Conservation (phyloP, 352 stramenopile genomes). For the Phytopythium vexans region DNA sequence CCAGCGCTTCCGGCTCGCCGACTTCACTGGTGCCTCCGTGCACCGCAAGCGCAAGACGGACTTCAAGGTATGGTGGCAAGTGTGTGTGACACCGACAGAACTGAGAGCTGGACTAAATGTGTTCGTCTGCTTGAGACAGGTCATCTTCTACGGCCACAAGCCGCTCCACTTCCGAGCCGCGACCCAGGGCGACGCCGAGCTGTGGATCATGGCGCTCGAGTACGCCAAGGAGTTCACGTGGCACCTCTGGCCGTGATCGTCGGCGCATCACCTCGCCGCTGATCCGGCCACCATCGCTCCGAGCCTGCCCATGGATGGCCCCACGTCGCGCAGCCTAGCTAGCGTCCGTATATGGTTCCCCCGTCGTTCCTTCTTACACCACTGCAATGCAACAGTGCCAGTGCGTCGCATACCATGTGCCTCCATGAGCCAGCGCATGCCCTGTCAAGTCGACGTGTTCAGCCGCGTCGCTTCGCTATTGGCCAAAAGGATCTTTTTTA, state of each 20-base stretch:
- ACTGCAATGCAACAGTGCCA: too few species aligned
- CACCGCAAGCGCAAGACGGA: slow-evolving; percentile 14
- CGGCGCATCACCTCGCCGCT: not conserved
- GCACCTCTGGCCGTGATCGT: slow-evolving; percentile 10
- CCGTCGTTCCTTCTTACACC: not conserved
- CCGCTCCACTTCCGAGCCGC: slow-evolving; percentile 18
- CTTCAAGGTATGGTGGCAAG: slow-evolving; percentile 14
- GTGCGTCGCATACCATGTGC: not conserved
- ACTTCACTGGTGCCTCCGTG: slow-evolving; percentile 22
- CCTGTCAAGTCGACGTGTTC: not conserved
- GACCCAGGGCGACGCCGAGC: slow-evolving; percentile 13
- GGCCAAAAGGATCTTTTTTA: not conserved
- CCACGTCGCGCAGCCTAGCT: too few species aligned
- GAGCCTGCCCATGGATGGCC: too few species aligned
- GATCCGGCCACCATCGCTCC: too few species aligned
- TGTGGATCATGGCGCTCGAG: slow-evolving; percentile 25
- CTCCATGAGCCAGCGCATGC: not conserved
- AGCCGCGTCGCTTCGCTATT: too few species aligned
- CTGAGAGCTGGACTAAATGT: not conserved
- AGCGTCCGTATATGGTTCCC: not conserved
- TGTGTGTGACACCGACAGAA: too few species aligned
- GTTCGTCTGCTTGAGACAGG: slow-evolving; percentile 1
- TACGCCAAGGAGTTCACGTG: slow-evolving; percentile 33
- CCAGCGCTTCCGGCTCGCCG: slow-evolving; percentile 12
- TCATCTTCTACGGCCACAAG: slow-evolving; percentile 20